Percentiles rank a stretch among this genome's conserved stretches.
Conservation (phyloP, 2,329 filamentous ascomycete species). For the Chaetomium olivaceum region DNA sequence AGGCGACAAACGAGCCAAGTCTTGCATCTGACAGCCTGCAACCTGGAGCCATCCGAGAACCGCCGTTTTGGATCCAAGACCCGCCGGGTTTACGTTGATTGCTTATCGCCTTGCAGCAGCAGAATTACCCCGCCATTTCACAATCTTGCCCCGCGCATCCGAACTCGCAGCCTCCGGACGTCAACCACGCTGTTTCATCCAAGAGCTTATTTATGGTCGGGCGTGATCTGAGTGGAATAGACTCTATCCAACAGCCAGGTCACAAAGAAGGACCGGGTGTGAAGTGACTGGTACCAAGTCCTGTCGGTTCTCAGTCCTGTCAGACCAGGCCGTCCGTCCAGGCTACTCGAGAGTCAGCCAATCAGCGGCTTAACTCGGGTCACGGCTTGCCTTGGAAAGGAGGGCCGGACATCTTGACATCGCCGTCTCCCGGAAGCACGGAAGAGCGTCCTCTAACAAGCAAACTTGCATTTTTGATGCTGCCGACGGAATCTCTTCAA, state of each 20-base stretch:
- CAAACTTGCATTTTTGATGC: background rate
- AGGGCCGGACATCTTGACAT: conserved; percentile 8
- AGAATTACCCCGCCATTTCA: background rate
- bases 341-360: background rate
- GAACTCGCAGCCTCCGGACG: background rate
- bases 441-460: background rate
- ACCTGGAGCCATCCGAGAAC: background rate
- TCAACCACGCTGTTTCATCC: background rate
- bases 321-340: background rate
- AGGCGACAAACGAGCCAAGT: background rate
- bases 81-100: background rate
- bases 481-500: background rate
- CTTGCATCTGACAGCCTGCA: background rate
- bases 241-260: background rate
- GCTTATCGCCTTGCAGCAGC: background rate
- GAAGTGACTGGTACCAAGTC: conserved; percentile 1
- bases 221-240: background rate
- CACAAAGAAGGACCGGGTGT: background rate
- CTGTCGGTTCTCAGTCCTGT: background rate
- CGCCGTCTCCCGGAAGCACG: background rate
- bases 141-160: background rate
- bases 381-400: conserved; percentile 11
- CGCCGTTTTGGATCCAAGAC: background rate
- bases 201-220: background rate
- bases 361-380: conserved; percentile 12